Conservation (phyloP, 2,329 filamentous ascomycete species). For the Monilinia laxa region DNA sequence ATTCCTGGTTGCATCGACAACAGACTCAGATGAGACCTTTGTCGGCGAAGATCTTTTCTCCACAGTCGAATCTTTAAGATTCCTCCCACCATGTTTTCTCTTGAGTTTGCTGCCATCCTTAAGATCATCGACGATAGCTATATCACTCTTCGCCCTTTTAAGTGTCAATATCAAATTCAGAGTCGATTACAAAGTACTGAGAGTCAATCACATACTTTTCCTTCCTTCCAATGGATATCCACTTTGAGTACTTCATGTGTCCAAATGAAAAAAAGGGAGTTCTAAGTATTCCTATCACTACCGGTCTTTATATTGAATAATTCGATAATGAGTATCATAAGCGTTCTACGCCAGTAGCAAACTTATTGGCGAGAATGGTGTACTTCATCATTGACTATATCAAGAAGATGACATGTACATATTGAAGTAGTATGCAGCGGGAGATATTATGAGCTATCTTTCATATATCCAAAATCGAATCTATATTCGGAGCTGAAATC, state of each 20-base stretch:
- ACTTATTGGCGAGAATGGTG: slow-evolving; percentile 10
- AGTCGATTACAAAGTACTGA: background rate
- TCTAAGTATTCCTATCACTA: background rate
- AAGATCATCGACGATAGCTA: background rate
- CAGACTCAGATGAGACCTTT: background rate
- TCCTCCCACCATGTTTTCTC: background rate
- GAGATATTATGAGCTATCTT: background rate
- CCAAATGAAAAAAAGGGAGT: background rate
- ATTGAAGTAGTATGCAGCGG: background rate
- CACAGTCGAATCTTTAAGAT: background rate
- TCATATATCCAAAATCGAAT: slow-evolving; percentile 6
- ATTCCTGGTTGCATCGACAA: background rate
- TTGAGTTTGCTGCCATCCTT: background rate
- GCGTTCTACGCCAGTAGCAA: slow-evolving; percentile 1
- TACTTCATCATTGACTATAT: slow-evolving; percentile 5
- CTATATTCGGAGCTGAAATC: slow-evolving; percentile 16
- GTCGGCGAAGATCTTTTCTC: background rate
- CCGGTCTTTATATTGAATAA: background rate
- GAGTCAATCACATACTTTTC: slow-evolving; percentile 11
- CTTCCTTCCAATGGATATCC: slow-evolving; percentile 14
- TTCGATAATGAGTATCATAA: slow-evolving; percentile 11
- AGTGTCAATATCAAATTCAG: slow-evolving; percentile 2
- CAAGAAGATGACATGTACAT: background rate
- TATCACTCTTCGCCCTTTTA: slow-evolving; percentile 8
- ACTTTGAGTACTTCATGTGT: slow-evolving; percentile 19